Evolutionary conservation across 2,329 filamentous ascomycete genomes (phyloP).

Genomic region (Tolypocladium endophyticum): DNA sequence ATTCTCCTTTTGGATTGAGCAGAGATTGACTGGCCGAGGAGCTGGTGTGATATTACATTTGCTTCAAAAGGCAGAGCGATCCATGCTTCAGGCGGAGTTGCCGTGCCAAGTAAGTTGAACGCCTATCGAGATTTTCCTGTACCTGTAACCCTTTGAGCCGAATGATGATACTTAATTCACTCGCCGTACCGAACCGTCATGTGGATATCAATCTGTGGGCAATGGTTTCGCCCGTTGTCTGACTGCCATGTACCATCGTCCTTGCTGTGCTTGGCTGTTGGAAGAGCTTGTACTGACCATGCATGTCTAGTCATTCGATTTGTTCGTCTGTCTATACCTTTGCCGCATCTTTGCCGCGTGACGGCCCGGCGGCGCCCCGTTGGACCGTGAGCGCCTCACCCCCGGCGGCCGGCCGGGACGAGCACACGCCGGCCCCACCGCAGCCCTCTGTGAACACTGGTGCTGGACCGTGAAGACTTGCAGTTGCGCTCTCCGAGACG

Average conservation of each 20-base stretch:
- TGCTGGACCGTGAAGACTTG: no score
- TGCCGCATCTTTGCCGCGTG: background rate
- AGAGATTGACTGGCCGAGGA: background rate
- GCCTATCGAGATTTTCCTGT: background rate
- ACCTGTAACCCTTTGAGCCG: background rate
- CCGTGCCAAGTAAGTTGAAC: no score
- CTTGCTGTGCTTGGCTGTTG: background rate
- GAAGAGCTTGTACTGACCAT: background rate
- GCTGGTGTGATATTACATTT: background rate
- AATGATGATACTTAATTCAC: slow-evolving; percentile 3
- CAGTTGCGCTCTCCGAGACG: no score
- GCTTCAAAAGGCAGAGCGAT: no score
- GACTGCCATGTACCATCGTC: background rate
- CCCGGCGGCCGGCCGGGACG: no score
- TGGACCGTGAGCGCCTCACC: no score
- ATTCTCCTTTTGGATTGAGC: background rate
- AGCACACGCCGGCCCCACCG: no score
- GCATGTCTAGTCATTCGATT: no score
- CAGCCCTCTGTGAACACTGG: no score
- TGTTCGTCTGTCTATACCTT: no score
- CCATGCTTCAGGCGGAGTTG: no score
- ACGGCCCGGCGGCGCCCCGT: no score
- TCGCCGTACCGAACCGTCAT: slow-evolving; percentile 3
- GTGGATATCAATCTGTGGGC: slow-evolving; percentile 2
- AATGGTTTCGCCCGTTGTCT: slow-evolving; percentile 5